Percentiles rank a stretch among this genome's conserved stretches.
Evolutionary conservation across 805 yeast species (phyloP).

Genomic region (Wickerhamomyces pijperi): DNA sequence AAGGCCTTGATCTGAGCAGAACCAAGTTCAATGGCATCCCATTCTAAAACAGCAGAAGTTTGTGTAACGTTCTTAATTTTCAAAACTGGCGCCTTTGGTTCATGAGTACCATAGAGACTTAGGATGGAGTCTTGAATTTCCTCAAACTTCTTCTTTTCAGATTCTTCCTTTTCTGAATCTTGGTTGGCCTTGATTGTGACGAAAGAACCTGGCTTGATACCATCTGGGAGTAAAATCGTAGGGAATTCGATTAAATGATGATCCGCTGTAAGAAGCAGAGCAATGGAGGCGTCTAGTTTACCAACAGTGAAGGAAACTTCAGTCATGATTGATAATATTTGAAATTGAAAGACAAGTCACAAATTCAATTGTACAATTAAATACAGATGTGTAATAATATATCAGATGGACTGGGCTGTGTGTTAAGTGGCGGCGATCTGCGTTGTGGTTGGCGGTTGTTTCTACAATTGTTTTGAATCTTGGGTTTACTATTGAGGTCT

Average conservation of each 20-base stretch:
- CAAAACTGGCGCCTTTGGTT: constrained; percentile 64
- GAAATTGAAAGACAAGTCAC: too few relatives aligned
- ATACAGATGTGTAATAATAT: too few relatives aligned
- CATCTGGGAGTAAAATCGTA: constrained; percentile 83
- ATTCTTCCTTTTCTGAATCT: constrained; percentile 53
- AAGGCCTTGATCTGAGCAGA: constrained; percentile 70
- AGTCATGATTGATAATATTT: constrained; percentile 40
- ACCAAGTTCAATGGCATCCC: constrained; percentile 83
- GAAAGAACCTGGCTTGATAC: constrained; percentile 85
- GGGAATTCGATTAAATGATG: constrained; percentile 96
- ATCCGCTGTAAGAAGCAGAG: constrained; percentile 77
- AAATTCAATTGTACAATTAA: too few relatives aligned
- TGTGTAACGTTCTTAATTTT: constrained; percentile 75
- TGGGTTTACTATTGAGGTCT: too few relatives aligned
- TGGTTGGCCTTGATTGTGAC: constrained; percentile 78
- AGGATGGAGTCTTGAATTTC: constrained; percentile 64
- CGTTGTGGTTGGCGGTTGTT: too few relatives aligned
- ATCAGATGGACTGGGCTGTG: too few relatives aligned
- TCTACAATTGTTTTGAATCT: too few relatives aligned
- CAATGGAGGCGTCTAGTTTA: constrained; percentile 89
- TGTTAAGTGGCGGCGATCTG: too few relatives aligned
- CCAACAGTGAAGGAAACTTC: constrained; percentile 93
- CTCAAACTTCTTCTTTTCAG: constrained; percentile 48
- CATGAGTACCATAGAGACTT: constrained; percentile 56
- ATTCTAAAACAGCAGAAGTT: constrained; percentile 86